Conservation (phyloP, 768 basidiomycete genomes). For the Sarcomyxa edulis region DNA sequence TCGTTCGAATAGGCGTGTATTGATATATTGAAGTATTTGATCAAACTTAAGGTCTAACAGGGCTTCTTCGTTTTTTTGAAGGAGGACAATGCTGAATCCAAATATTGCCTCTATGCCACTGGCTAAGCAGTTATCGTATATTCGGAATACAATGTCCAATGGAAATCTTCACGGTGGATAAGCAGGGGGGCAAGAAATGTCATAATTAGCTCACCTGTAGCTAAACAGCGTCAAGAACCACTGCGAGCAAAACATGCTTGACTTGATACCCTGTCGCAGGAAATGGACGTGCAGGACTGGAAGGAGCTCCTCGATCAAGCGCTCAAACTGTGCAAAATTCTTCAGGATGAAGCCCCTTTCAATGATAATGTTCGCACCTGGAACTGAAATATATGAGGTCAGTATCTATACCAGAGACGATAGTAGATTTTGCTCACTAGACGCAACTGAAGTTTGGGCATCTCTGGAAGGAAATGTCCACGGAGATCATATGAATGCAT, state of each 20-base stretch:
- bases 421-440: slow-evolving; percentile 45
- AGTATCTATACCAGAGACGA: background rate
- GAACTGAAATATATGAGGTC: slow-evolving; percentile 32
- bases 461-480: slow-evolving; percentile 97
- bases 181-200: too few species aligned
- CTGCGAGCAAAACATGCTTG: slow-evolving; percentile 97
- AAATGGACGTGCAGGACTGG: slow-evolving; percentile 94
- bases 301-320: slow-evolving; percentile 85
- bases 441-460: slow-evolving; percentile 94
- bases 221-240: slow-evolving; percentile 99
- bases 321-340: slow-evolving; percentile 77
- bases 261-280: slow-evolving; percentile 89
- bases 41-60: slow-evolving; percentile 86
- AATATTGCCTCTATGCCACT: slow-evolving; percentile 98
- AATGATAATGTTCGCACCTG: slow-evolving; percentile 54
- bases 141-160: slow-evolving; percentile 88
- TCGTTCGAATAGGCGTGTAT: slow-evolving; percentile 73
- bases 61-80: slow-evolving; percentile 82
- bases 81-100: slow-evolving; percentile 82
- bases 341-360: background rate
- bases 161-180: slow-evolving; percentile 65
- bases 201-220: slow-evolving; percentile 67
- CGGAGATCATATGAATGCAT: slow-evolving; percentile 97
- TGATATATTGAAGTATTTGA: slow-evolving; percentile 80
- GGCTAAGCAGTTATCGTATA: slow-evolving; percentile 94